Evolutionary conservation across 768 basidiomycete species (phyloP), one percentile per base, ranked within the genome.

Genomic region (Tricholoma bakamatsutake): DNA sequence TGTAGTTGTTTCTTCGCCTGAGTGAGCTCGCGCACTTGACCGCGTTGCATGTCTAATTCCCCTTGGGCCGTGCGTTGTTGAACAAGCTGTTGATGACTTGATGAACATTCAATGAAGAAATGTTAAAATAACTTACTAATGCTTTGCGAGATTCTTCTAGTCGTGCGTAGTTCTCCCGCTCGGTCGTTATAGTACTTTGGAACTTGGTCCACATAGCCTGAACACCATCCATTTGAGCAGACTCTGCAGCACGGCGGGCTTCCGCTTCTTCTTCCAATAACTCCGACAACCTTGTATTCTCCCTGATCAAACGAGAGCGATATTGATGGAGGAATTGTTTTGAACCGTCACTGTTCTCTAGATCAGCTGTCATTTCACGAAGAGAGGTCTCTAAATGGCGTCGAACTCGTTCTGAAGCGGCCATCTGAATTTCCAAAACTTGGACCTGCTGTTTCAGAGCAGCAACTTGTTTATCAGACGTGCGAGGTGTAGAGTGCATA

Each of bases 101-200:
- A 28, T 59, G 57, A 45, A 42, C 30, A 39, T 35, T 50, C 11
- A n/a, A 17, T 6, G 10, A 24, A 48, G 28, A 24, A 39, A 17
- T 13, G 10, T 56, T 34, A 52, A n/a, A 39, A 24, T 11, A 15
- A 69, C 83, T 59, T 67, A 88, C 85, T 61, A 89, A 66, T 52
- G 87, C 85, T 63, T 83, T 85, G 46, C 82, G 76, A 13, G 86
- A 87, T 59, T 87, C 87, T 60, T 88, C 87, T 12, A 87, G 69
- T 24, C 82, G 80, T 40, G 74, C 65, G 58, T 85, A 86, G 56
- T 77, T 84, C 48, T 83, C 80, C 21, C 84, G 77, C 64, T 88
- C 85, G 48, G 79, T 75, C 0, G 73, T 57, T 35, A 85, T 83
- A 0, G 78, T 77, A 57, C 73, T 76, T 68, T 82, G 80, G 72